phyloP scores from a whole-genome alignment of 1,284 basidiomycete species.

The Pterula multifida region DNA sequence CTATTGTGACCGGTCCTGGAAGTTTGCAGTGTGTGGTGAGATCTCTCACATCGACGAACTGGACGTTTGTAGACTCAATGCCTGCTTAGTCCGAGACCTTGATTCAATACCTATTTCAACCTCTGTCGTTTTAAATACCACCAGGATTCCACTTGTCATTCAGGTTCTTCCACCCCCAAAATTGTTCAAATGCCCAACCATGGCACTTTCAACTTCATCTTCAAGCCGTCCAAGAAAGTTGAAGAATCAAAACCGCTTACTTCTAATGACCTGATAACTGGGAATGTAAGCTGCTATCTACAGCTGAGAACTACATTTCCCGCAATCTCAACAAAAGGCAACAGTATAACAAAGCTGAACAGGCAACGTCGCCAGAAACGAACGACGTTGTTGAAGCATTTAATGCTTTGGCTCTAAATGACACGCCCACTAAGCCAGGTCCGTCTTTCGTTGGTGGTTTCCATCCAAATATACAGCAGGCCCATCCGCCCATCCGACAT shows the following conservation, averaged over 20 bases:
- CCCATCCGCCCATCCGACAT: neutral
- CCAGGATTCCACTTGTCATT: too few relatives aligned
- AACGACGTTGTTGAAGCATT: neutral
- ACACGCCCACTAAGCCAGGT: neutral
- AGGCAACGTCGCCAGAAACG: neutral
- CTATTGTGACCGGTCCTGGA: too few relatives aligned
- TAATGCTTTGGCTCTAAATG: neutral
- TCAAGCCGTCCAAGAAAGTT: neutral
- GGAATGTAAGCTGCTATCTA: neutral
- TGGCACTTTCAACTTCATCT: neutral
- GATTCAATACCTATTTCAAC: neutral
- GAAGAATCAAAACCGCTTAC: neutral
- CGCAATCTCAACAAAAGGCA: too few relatives aligned
- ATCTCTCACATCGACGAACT: too few relatives aligned
- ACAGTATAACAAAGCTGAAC: neutral
- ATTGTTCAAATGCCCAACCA: neutral
- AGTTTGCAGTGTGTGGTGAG: too few relatives aligned
- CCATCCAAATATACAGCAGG: neutral
- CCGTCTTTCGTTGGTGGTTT: neutral
- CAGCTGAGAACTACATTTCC: too few relatives aligned
- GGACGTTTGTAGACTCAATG: too few relatives aligned
- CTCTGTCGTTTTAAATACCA: neutral
- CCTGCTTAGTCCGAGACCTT: neutral
- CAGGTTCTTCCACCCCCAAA: too few relatives aligned
- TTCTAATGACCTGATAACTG: neutral